Percentiles rank a stretch among this genome's conserved stretches.
These are phyloP conservation scores for Cladosporium cucumerinum DNA, from an alignment of 2,329 filamentous ascomycete species.

Conservation along the genomic window DNA sequence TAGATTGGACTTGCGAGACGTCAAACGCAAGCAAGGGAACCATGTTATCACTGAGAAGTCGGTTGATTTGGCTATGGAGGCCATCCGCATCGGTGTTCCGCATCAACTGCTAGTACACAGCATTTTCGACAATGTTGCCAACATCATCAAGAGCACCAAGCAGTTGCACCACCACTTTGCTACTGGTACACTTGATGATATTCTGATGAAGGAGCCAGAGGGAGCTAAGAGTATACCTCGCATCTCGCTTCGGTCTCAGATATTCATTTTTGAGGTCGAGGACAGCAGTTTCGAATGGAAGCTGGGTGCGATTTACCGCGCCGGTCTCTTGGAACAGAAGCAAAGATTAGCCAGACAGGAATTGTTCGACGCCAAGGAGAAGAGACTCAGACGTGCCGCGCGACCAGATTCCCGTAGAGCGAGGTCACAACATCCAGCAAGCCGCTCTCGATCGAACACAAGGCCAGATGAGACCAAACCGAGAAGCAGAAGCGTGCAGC, in stretches of 20 bases:
- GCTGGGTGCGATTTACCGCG: constrained; percentile 86
- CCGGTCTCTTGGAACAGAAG: constrained; percentile 82
- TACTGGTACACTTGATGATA: constrained; percentile 83
- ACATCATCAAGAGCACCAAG: constrained; percentile 78
- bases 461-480: constrained; percentile 24
- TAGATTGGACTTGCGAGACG: constrained; percentile 75
- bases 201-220: constrained; percentile 80
- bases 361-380: constrained; percentile 82
- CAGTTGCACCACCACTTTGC: constrained; percentile 92
- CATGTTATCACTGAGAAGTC: constrained; percentile 69
- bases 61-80: constrained; percentile 79
- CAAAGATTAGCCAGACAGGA: constrained; percentile 87
- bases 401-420: constrained; percentile 53
- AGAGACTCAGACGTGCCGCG: constrained; percentile 57
- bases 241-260: constrained; percentile 75
- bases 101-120: constrained; percentile 87
- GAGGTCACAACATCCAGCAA: constrained; percentile 49
- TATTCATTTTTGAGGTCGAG: constrained; percentile 86
- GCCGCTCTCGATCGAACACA: constrained; percentile 34
- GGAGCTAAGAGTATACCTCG: constrained; percentile 83
- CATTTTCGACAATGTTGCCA: constrained; percentile 90
- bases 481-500: constrained; percentile 22
- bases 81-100: constrained; percentile 81
- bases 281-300: constrained; percentile 98
- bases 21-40: constrained; percentile 61